These are phyloP conservation scores for Marsdenia floribunda DNA, from an alignment of 257 asterid species.

Conservation along the genomic window DNA sequence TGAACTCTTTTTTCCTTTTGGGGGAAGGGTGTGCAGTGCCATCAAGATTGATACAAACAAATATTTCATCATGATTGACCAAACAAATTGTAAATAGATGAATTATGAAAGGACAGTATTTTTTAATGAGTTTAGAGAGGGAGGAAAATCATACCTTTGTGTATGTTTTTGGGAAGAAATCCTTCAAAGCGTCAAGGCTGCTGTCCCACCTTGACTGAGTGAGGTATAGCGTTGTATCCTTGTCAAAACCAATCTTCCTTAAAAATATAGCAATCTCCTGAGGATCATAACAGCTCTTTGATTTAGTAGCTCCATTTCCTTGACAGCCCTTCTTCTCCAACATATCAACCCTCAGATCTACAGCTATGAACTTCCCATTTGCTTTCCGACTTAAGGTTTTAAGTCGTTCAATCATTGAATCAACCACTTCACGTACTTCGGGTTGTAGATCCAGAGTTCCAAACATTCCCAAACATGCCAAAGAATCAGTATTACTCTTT, in stretches of 20 bases:
- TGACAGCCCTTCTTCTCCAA: conserved; percentile 86
- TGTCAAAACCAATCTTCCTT: conserved; percentile 65
- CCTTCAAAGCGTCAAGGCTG: conserved; percentile 68
- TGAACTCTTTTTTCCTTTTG: neutral
- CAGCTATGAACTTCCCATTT: conserved; percentile 78
- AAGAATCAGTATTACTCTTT: conserved; percentile 47
- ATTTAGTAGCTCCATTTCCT: conserved; percentile 40
- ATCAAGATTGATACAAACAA: neutral
- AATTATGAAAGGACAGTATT: neutral
- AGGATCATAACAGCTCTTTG: conserved; percentile 77
- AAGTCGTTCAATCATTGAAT: conserved; percentile 75
- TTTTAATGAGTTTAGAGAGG: neutral
- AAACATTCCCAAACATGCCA: conserved; percentile 92
- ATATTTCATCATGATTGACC: neutral
- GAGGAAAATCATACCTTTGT: conserved; percentile 52
- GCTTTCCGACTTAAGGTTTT: conserved; percentile 69
- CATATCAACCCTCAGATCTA: conserved; percentile 81
- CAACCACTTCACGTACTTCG: conserved; percentile 77
- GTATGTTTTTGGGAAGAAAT: conserved; percentile 70
- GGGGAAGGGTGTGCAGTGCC: neutral
- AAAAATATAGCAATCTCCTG: conserved; percentile 66
- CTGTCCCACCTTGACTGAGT: conserved; percentile 84
- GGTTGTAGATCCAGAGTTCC: conserved; percentile 72
- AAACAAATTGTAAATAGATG: neutral
- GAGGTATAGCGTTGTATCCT: conserved; percentile 69